A percentile compares a stretch with the other conserved stretches of the same genome.
phyloP scores from a whole-genome alignment of 106 monocot genomes.

The Alisma plantagoaquatica region DNA sequence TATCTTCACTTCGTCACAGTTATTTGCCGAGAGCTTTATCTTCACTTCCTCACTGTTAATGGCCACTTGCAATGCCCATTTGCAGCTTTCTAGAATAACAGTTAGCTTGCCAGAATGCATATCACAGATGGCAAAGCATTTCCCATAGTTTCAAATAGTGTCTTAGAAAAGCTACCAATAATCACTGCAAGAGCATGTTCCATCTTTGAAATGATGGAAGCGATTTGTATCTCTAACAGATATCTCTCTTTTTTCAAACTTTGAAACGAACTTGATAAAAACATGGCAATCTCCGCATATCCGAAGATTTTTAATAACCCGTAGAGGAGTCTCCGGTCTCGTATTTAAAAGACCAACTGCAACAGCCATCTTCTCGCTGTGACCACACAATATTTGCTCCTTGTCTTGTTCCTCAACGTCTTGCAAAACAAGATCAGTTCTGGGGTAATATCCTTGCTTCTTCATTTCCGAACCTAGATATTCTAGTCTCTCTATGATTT shows the following conservation, averaged over 20 bases:
- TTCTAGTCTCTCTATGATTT: constrained; percentile 44
- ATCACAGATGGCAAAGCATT: no score
- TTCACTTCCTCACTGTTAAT: no score
- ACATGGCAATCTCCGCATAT: constrained; percentile 79
- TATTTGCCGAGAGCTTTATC: no score
- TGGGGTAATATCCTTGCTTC: constrained; percentile 38
- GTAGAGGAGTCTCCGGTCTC: constrained; percentile 33
- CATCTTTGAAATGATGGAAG: constrained; percentile 80
- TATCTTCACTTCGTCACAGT: no score
- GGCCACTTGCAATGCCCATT: no score
- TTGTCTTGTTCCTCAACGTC: constrained; percentile 95
- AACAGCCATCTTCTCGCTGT: constrained; percentile 80
- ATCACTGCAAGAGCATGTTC: constrained; percentile 74
- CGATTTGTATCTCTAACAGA: constrained; percentile 71
- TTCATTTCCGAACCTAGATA: constrained; percentile 49
- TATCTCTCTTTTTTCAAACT: constrained; percentile 59
- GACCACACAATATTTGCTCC: constrained; percentile 73
- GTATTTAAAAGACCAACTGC: constrained; percentile 68
- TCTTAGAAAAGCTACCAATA: no score
- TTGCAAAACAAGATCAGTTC: constrained; percentile 56
- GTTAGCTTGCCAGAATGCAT: no score
- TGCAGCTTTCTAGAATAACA: no score
- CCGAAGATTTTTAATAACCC: constrained; percentile 74
- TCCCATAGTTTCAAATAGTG: no score
- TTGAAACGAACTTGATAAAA: constrained; percentile 68